phyloP scores from a whole-genome alignment of 805 yeast species.

The Candida anglica region DNA sequence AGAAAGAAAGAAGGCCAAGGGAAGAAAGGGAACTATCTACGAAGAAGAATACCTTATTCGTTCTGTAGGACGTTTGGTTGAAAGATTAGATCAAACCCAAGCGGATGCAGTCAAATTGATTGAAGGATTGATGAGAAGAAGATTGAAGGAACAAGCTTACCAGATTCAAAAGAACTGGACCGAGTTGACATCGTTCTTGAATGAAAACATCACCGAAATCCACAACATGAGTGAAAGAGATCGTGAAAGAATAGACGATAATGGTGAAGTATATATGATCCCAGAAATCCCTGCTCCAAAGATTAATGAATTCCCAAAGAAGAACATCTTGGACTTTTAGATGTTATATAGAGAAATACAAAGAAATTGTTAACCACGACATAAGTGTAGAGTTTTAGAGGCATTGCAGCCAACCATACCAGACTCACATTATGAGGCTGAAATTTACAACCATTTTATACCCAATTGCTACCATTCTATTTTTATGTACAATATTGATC shows the following conservation, averaged over 20 bases:
- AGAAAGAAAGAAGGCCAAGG: constrained; percentile 93
- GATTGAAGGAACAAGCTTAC: constrained; percentile 73
- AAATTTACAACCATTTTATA: too few species aligned
- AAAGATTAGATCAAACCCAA: constrained; percentile 69
- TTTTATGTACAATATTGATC: too few species aligned
- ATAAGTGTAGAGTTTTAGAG: not conserved
- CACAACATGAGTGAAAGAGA: constrained; percentile 80
- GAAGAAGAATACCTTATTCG: constrained; percentile 93
- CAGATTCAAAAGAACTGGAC: constrained; percentile 68
- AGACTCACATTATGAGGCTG: not conserved
- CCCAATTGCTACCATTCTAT: too few species aligned
- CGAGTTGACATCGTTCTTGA: constrained; percentile 52
- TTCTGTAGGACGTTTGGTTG: constrained; percentile 84
- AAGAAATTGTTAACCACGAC: not conserved
- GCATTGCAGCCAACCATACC: not conserved
- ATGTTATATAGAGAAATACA: constrained; percentile 1
- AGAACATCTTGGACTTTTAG: constrained; percentile 56
- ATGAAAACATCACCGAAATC: constrained; percentile 67
- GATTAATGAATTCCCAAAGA: constrained; percentile 59
- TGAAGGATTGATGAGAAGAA: constrained; percentile 71
- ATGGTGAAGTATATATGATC: constrained; percentile 75
- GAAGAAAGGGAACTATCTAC: constrained; percentile 95
- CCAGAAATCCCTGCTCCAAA: constrained; percentile 74
- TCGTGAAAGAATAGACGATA: constrained; percentile 83
- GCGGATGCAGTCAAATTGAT: constrained; percentile 71